These are phyloP conservation scores for Hanseniaspora occidentalis DNA, from an alignment of 805 yeast species.

Conservation along the genomic window DNA sequence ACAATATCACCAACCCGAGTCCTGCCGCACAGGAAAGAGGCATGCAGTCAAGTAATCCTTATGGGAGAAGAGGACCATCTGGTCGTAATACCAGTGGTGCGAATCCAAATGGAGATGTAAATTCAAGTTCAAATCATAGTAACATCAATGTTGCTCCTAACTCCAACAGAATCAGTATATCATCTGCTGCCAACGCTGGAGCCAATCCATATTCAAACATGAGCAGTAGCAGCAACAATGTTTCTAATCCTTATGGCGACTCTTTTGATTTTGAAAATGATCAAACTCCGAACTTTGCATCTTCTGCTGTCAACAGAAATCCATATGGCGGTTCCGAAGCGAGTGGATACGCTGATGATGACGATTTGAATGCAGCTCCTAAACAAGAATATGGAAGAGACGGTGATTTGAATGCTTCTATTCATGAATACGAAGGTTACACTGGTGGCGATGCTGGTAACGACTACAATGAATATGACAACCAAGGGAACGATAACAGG, in stretches of 20 bases:
- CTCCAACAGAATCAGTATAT: background rate
- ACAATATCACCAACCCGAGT: slow-evolving; percentile 2
- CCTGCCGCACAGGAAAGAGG: background rate
- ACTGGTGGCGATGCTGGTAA: slow-evolving; percentile 48
- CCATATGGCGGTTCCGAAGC: slow-evolving; percentile 1
- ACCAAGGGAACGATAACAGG: slow-evolving; percentile 16
- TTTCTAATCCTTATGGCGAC: slow-evolving; percentile 9
- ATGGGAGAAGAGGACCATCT: background rate
- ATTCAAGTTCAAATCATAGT: background rate
- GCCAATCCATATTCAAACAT: slow-evolving; percentile 7
- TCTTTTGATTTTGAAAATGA: slow-evolving; percentile 18
- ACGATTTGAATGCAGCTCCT: slow-evolving; percentile 19
- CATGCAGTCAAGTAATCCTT: too few species aligned
- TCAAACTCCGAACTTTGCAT: background rate
- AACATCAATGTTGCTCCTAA: background rate
- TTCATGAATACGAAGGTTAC: slow-evolving; percentile 11
- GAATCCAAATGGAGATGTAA: background rate
- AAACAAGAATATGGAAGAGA: slow-evolving; percentile 13
- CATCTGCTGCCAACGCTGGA: slow-evolving; percentile 5
- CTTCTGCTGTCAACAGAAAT: background rate
- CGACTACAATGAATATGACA: slow-evolving; percentile 54
- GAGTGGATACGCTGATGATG: slow-evolving; percentile 11
- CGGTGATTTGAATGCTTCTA: slow-evolving; percentile 23
- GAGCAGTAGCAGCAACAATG: too few species aligned
- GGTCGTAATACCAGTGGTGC: background rate